These are phyloP conservation scores for Coemansia sp. DNA, from an alignment of 371 early-diverging fungal species.

Conservation along the genomic window DNA sequence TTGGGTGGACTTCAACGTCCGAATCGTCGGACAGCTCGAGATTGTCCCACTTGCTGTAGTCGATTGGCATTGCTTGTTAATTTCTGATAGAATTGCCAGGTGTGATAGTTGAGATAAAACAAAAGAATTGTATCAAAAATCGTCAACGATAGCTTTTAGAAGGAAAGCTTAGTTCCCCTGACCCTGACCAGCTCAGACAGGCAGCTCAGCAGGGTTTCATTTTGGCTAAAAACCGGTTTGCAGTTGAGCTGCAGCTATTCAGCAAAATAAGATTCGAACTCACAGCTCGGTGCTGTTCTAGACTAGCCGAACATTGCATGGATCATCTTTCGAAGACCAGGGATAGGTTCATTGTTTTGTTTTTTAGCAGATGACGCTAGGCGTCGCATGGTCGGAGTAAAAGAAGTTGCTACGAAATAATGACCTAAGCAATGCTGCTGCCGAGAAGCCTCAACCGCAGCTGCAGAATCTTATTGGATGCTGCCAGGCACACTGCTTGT, in stretches of 20 bases:
- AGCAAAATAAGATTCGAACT: neutral
- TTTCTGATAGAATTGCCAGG: neutral
- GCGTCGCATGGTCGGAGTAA: neutral
- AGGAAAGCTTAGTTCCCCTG: neutral
- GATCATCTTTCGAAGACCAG: neutral
- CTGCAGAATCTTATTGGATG: neutral
- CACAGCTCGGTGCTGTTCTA: neutral
- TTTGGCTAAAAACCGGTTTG: neutral
- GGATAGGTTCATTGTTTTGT: neutral
- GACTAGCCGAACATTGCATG: neutral
- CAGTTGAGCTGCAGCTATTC: neutral
- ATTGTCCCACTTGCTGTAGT: conserved; percentile 95
- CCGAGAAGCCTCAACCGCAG: neutral
- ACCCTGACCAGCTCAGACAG: neutral
- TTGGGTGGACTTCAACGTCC: conserved; percentile 94
- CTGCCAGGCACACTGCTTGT: neutral
- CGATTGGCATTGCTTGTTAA: conserved; percentile 36
- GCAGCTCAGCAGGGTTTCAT: neutral
- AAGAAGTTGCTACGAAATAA: neutral
- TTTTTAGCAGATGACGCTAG: neutral
- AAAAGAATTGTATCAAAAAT: neutral
- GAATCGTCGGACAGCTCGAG: conserved; percentile 95
- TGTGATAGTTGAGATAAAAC: neutral
- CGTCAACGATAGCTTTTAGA: neutral
- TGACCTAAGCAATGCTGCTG: neutral